A percentile compares a stretch with the other conserved stretches of the same genome.
phyloP scores from a whole-genome alignment of 2,329 filamentous ascomycete species.

The Cercospora berteroae region DNA sequence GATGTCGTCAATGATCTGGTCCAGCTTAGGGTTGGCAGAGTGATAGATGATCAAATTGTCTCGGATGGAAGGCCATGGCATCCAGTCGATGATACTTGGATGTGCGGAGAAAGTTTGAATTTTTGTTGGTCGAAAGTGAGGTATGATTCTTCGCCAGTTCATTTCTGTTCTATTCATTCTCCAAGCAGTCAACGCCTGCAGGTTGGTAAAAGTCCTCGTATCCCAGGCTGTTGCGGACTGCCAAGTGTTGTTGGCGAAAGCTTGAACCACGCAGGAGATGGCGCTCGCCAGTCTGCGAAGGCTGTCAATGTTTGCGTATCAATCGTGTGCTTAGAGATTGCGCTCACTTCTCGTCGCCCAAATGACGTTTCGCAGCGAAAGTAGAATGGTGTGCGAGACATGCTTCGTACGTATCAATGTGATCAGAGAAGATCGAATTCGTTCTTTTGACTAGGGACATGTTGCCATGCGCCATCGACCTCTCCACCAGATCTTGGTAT shows the following conservation, averaged over 20 bases:
- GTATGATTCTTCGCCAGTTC: neutral
- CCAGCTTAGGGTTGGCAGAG: neutral
- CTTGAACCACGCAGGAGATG: neutral
- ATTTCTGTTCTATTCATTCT: neutral
- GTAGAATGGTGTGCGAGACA: neutral
- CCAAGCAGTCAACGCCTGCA: neutral
- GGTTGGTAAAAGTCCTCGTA: neutral
- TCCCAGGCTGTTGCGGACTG: neutral
- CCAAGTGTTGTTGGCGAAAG: neutral
- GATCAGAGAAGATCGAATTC: neutral
- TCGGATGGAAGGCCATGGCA: slow-evolving; percentile 1
- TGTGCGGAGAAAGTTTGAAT: neutral
- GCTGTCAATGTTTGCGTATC: neutral
- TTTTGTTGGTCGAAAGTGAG: neutral
- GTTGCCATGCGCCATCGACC: neutral
- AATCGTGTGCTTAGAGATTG: neutral
- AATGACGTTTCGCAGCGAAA: neutral
- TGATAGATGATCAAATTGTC: neutral
- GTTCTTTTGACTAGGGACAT: neutral
- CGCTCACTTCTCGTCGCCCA: neutral
- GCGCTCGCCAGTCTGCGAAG: neutral
- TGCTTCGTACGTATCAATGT: neutral
- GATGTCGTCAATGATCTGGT: neutral
- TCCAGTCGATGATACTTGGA: neutral
- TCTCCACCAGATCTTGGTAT: neutral